Evolutionary conservation across 441 rosid genomes (phyloP).

Genomic region (Gossypium trilobum): DNA sequence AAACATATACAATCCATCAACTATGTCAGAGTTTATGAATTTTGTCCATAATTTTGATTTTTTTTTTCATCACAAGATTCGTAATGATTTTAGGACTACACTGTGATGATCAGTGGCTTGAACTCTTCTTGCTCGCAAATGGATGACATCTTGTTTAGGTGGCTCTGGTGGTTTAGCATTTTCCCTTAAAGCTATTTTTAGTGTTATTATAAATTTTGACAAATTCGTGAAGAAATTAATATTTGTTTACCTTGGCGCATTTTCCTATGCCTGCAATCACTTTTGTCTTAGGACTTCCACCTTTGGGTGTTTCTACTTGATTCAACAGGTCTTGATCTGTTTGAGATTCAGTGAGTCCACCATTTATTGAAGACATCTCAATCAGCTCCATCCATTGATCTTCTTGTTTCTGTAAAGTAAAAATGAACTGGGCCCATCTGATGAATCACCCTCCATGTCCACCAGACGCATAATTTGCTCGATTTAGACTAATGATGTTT

Average conservation of each 20-base stretch:
- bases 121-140: background rate
- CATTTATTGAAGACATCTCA: background rate
- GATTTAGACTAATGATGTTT: background rate
- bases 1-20: background rate
- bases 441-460: background rate
- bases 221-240: no score
- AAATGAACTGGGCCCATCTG: background rate
- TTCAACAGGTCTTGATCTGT: background rate
- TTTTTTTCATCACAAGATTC: no score
- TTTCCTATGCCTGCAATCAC: background rate
- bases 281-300: background rate
- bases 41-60: no score
- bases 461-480: background rate
- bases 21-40: background rate
- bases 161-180: no score
- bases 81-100: background rate
- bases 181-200: background rate
- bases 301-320: background rate
- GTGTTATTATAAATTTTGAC: no score
- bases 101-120: background rate
- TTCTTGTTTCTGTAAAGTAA: background rate
- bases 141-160: background rate
- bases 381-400: background rate
- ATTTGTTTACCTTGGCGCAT: background rate
- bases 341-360: background rate